These are phyloP conservation scores for Phaeosphaeria sp. DNA, from an alignment of 2,329 filamentous ascomycete genomes.

Conservation along the genomic window DNA sequence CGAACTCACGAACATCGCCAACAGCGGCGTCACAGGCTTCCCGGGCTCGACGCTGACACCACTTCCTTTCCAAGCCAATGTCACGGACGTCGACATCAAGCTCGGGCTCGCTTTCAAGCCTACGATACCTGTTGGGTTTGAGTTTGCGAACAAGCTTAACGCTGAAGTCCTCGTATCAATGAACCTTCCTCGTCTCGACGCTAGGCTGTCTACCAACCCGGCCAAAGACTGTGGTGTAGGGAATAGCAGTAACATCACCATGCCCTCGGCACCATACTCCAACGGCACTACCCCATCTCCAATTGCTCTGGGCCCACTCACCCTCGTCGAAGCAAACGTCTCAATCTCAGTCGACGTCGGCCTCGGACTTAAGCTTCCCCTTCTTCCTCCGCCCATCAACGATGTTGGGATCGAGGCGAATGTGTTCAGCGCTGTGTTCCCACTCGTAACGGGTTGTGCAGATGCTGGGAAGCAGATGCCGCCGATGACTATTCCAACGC, in stretches of 20 bases:
- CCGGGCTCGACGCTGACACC: slow-evolving; percentile 33
- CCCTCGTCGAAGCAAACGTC: slow-evolving; percentile 34
- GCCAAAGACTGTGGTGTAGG: slow-evolving; percentile 25
- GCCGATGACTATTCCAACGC: not conserved
- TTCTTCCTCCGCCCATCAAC: slow-evolving; percentile 23
- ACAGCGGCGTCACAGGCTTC: slow-evolving; percentile 37
- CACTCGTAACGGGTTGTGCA: slow-evolving; percentile 28
- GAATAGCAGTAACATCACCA: slow-evolving; percentile 1
- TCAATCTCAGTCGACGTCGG: slow-evolving; percentile 27
- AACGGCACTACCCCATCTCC: slow-evolving; percentile 7
- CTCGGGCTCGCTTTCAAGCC: slow-evolving; percentile 41
- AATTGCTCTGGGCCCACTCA: slow-evolving; percentile 19
- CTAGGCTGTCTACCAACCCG: slow-evolving; percentile 30
- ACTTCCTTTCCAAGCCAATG: slow-evolving; percentile 41
- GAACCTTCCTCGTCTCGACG: slow-evolving; percentile 41
- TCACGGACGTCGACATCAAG: slow-evolving; percentile 34
- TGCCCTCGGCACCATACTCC: slow-evolving; percentile 1
- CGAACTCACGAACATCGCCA: slow-evolving; percentile 31
- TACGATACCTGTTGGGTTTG: slow-evolving; percentile 44
- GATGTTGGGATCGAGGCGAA: slow-evolving; percentile 17
- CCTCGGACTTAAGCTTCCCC: slow-evolving; percentile 26
- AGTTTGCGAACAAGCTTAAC: slow-evolving; percentile 36
- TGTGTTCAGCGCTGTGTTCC: slow-evolving; percentile 28
- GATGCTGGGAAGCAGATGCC: slow-evolving; percentile 7
- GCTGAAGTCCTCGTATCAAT: slow-evolving; percentile 37